Evolutionary conservation across 441 rosid genomes (phyloP).

Genomic region (Populus tomentosa): DNA sequence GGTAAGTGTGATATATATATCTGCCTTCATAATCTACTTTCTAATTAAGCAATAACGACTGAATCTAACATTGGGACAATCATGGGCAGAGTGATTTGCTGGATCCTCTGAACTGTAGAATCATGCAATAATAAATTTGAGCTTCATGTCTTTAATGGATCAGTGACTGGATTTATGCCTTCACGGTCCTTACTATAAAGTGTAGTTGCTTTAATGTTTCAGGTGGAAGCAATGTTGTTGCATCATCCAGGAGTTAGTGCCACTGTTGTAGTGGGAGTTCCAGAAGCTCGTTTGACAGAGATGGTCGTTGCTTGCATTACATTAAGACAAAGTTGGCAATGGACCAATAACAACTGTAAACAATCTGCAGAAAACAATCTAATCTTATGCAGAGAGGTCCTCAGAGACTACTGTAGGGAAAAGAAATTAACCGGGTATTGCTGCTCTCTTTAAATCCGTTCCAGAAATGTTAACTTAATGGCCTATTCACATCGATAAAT

Average conservation of each 20-base stretch:
- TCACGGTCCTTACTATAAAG: not conserved
- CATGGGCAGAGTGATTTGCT: not conserved
- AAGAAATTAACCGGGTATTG: slow-evolving; percentile 54
- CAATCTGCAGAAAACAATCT: slow-evolving; percentile 10
- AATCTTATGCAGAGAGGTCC: slow-evolving; percentile 47
- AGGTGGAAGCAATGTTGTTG: slow-evolving; percentile 60
- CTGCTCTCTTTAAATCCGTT: not conserved
- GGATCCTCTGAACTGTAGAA: not conserved
- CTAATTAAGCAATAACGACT: not conserved
- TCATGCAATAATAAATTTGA: not conserved
- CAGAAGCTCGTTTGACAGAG: slow-evolving; percentile 60
- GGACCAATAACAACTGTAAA: slow-evolving; percentile 38
- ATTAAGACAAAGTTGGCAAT: slow-evolving; percentile 54
- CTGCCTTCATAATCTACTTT: not conserved
- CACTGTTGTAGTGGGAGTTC: slow-evolving; percentile 54
- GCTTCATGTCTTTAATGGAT: not conserved
- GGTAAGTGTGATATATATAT: slow-evolving; percentile 33
- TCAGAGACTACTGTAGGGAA: slow-evolving; percentile 39
- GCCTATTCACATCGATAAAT: no score
- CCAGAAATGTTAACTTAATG: not conserved
- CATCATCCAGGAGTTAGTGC: slow-evolving; percentile 60
- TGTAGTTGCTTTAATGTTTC: not conserved
- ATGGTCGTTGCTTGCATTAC: slow-evolving; percentile 74
- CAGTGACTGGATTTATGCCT: not conserved
- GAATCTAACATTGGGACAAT: not conserved